Percentiles rank a stretch among this genome's conserved stretches.
phyloP scores from a whole-genome alignment of 257 asterid genomes.

The Nicotiana sylvestris region DNA sequence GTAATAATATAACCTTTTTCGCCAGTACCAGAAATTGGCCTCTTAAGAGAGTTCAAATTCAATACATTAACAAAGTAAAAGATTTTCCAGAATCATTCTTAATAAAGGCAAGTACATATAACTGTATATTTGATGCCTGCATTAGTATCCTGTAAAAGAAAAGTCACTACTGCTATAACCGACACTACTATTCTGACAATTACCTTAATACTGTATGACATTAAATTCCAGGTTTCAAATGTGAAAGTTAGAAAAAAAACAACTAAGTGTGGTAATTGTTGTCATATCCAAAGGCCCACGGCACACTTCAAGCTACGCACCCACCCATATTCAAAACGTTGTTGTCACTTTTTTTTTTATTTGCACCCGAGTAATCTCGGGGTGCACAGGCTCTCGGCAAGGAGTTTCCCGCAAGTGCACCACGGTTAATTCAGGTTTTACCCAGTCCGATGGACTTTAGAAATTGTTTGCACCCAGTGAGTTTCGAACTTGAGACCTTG shows the following conservation, averaged over 20 bases:
- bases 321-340: conserved; percentile 11
- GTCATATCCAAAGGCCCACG: not conserved
- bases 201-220: not conserved
- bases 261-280: not conserved
- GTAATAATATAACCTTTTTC: too few relatives aligned
- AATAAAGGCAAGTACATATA: not conserved
- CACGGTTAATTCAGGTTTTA: too few relatives aligned
- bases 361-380: too few relatives aligned
- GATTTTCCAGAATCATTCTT: too few relatives aligned
- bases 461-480: too few relatives aligned
- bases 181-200: not conserved
- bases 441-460: too few relatives aligned
- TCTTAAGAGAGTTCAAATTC: too few relatives aligned
- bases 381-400: too few relatives aligned
- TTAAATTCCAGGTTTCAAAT: not conserved
- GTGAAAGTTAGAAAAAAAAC: not conserved
- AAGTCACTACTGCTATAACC: not conserved
- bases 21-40: too few relatives aligned
- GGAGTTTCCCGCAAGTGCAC: too few relatives aligned
- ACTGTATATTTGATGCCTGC: not conserved
- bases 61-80: too few relatives aligned
- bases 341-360: not conserved
- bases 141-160: not conserved
- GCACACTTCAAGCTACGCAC: not conserved
- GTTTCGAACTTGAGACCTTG: too few relatives aligned